Conservation (phyloP, 257 asterid genomes). For the Galeopsis tetrahit region DNA sequence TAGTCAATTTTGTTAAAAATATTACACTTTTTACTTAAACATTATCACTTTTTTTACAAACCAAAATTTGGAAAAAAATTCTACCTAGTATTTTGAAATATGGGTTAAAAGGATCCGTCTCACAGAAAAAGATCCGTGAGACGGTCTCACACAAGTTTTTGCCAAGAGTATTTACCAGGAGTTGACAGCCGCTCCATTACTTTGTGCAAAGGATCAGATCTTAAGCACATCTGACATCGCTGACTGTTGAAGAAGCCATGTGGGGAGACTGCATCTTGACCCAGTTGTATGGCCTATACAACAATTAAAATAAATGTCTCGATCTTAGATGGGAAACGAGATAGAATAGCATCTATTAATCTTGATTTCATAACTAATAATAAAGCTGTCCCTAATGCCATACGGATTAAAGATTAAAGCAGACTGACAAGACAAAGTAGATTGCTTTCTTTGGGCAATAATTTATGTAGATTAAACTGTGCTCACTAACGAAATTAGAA, state of each 20-base stretch:
- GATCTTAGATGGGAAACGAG: background rate
- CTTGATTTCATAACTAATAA: background rate
- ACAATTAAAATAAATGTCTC: background rate
- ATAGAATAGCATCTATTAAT: slow-evolving; percentile 9
- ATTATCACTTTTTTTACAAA: too few species aligned
- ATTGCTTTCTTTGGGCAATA: background rate
- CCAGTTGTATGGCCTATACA: slow-evolving; percentile 66
- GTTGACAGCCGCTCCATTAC: slow-evolving; percentile 71
- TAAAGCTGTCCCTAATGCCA: background rate
- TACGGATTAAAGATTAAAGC: slow-evolving; percentile 6
- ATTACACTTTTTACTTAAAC: too few species aligned
- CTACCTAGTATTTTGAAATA: too few species aligned
- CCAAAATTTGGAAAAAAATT: too few species aligned
- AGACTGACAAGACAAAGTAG: slow-evolving; percentile 2
- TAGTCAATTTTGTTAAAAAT: too few species aligned
- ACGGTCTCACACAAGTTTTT: too few species aligned
- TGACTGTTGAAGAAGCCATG: slow-evolving; percentile 56
- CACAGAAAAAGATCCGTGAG: too few species aligned
- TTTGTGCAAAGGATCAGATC: slow-evolving; percentile 71
- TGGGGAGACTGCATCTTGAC: slow-evolving; percentile 68
- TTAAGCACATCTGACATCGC: slow-evolving; percentile 82
- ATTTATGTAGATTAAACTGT: background rate
- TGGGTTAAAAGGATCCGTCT: too few species aligned
- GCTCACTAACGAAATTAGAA: background rate
- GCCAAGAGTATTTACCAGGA: slow-evolving; percentile 56